These are phyloP conservation scores for Mycena olivaceomarginata DNA, from an alignment of 768 basidiomycete genomes.

Conservation along the genomic window DNA sequence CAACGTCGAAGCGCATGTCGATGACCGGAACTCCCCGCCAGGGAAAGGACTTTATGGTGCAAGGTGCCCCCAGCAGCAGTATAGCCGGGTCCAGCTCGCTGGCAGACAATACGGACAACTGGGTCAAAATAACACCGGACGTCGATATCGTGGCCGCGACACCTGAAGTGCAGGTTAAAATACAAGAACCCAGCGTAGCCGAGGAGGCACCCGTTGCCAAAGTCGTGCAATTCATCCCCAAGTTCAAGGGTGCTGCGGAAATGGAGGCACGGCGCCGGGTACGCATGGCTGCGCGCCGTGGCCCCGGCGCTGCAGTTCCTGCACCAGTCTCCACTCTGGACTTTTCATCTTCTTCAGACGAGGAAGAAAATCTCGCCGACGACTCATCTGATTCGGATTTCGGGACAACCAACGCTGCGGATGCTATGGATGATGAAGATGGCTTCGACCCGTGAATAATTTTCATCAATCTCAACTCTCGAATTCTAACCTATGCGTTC, in stretches of 20 bases:
- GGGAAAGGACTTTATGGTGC: slow-evolving; percentile 56
- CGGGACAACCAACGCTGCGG: slow-evolving; percentile 64
- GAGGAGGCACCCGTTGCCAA: slow-evolving; percentile 70
- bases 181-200: slow-evolving; percentile 62
- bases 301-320: slow-evolving; percentile 58
- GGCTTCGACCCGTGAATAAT: slow-evolving; percentile 87
- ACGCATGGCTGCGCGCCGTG: slow-evolving; percentile 80
- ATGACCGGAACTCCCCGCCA: slow-evolving; percentile 55
- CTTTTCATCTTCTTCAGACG: slow-evolving; percentile 75
- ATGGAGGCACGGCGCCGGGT: slow-evolving; percentile 85
- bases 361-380: slow-evolving; percentile 66
- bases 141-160: slow-evolving; percentile 48
- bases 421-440: slow-evolving; percentile 78
- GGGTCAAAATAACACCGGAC: slow-evolving; percentile 51
- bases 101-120: slow-evolving; percentile 51
- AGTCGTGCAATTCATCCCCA: slow-evolving; percentile 80
- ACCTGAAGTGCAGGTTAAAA: slow-evolving; percentile 62
- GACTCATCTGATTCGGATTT: slow-evolving; percentile 72
- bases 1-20: slow-evolving; percentile 71
- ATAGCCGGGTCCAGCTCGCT: slow-evolving; percentile 55
- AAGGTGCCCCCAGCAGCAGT: slow-evolving; percentile 49
- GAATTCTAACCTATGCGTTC: slow-evolving; percentile 14
- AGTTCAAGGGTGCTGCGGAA: slow-evolving; percentile 89
- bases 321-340: slow-evolving; percentile 62
- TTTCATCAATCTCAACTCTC: background rate